phyloP scores from a whole-genome alignment of 192 early-diverging fungal genomes.

The Haplosporangium gracile region DNA sequence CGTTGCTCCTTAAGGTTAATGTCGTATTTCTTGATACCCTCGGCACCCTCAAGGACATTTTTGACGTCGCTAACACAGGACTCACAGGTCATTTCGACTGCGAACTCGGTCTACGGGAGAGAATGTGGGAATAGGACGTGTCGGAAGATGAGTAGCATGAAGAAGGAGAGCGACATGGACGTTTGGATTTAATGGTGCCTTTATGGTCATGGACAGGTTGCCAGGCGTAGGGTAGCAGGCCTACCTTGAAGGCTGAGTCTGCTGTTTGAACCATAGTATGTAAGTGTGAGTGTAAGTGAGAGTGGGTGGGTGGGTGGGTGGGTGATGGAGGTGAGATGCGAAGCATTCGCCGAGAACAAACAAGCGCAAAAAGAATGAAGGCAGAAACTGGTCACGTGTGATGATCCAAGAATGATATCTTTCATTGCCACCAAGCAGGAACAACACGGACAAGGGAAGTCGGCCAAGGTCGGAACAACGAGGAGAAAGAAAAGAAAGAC shows the following conservation, averaged over 20 bases:
- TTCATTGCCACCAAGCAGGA: not conserved
- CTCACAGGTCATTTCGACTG: conserved; percentile 89
- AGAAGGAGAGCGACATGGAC: not conserved
- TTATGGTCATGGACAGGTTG: not conserved
- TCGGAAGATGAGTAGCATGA: not conserved
- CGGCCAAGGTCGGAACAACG: too few relatives aligned
- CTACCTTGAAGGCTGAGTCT: conserved; percentile 45
- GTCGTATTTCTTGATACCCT: conserved; percentile 74
- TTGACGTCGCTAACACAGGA: conserved; percentile 79
- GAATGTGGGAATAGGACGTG: not conserved
- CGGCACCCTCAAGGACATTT: conserved; percentile 62
- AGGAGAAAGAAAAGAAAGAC: too few relatives aligned
- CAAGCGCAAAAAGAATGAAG: not conserved
- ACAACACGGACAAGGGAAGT: too few relatives aligned
- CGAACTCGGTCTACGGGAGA: conserved; percentile 77
- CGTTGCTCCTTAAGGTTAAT: conserved; percentile 77
- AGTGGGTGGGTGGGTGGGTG: not conserved
- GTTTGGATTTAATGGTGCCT: not conserved
- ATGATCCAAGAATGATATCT: not conserved
- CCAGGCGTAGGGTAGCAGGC: not conserved
- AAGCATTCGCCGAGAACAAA: not conserved
- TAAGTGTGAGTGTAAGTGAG: not conserved
- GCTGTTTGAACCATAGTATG: conserved; percentile 37
- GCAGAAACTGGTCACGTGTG: not conserved
- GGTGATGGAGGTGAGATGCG: not conserved